A percentile compares a stretch with the other conserved stretches of the same genome.
Evolutionary conservation across 2,329 filamentous ascomycete genomes (phyloP).

Genomic region (Botrytis byssoidea): DNA sequence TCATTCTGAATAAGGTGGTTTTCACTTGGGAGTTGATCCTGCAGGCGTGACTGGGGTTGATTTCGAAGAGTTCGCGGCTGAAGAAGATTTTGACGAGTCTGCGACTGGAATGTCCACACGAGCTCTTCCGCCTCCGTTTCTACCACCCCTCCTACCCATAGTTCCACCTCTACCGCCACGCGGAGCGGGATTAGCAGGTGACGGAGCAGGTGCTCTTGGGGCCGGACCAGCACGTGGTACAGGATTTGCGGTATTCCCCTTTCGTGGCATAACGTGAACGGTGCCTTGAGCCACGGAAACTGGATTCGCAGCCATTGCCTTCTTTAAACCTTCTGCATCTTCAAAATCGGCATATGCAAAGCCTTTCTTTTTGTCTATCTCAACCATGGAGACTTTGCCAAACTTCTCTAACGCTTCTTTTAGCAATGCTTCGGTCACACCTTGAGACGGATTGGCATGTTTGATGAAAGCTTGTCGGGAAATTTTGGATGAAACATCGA

Average conservation of each 20-base stretch:
- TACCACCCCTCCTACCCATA: conserved; percentile 32
- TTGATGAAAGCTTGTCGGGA: conserved; percentile 73
- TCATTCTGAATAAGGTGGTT: neutral
- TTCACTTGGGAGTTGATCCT: conserved; percentile 33
- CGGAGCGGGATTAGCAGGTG: conserved; percentile 25
- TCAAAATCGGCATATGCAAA: conserved; percentile 92
- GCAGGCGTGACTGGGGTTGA: conserved; percentile 26
- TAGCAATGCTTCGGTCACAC: conserved; percentile 80
- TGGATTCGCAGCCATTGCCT: conserved; percentile 78
- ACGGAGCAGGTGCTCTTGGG: conserved; percentile 40
- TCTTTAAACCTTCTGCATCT: conserved; percentile 67
- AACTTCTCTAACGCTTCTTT: conserved; percentile 72
- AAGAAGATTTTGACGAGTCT: conserved; percentile 23
- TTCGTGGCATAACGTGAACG: conserved; percentile 83
- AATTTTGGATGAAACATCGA: conserved; percentile 43
- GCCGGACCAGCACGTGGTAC: conserved; percentile 74
- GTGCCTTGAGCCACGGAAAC: conserved; percentile 79
- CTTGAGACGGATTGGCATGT: conserved; percentile 84
- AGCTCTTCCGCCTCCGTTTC: conserved; percentile 29
- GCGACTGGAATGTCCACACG: conserved; percentile 25
- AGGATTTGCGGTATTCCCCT: conserved; percentile 77
- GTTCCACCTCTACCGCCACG: conserved; percentile 31
- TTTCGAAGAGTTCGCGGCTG: conserved; percentile 14
- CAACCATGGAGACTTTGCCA: conserved; percentile 73
- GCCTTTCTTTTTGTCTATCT: conserved; percentile 92